A percentile compares a stretch with the other conserved stretches of the same genome.
These are phyloP conservation scores for Dysphania ambrosioides DNA, from an alignment of 148 eudicot species.

Conservation along the genomic window DNA sequence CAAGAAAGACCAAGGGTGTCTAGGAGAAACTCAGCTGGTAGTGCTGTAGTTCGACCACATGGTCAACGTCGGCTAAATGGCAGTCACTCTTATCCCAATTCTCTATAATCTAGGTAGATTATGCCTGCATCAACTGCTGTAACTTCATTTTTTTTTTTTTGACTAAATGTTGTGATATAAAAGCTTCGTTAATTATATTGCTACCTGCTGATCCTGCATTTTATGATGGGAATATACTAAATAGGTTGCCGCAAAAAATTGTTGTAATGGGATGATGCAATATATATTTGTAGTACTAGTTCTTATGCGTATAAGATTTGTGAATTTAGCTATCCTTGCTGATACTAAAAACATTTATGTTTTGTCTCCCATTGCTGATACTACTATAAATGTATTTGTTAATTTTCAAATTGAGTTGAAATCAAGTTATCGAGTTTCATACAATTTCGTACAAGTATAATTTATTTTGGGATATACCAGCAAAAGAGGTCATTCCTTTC, in stretches of 20 bases:
- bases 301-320: not conserved
- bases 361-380: too few species aligned
- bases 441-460: too few species aligned
- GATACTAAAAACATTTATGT: too few species aligned
- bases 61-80: slow-evolving; percentile 22
- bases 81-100: slow-evolving; percentile 28
- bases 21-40: slow-evolving; percentile 29
- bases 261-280: not conserved
- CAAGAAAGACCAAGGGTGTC: slow-evolving; percentile 39
- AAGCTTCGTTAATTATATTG: not conserved
- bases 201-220: not conserved
- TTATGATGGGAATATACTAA: slow-evolving; percentile 1
- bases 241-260: not conserved
- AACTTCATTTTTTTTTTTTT: not conserved
- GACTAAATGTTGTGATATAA: not conserved
- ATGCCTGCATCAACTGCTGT: not conserved
- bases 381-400: too few species aligned
- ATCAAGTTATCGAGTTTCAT: too few species aligned
- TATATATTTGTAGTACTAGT: slow-evolving; percentile 2
- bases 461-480: too few species aligned
- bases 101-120: slow-evolving; percentile 25
- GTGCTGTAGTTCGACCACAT: slow-evolving; percentile 23
- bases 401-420: too few species aligned
- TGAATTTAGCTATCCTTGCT: not conserved
- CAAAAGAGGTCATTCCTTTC: too few species aligned